Base-by-base conservation (phyloP, 2,329 filamentous ascomycete genomes). In the Paraconiothyrium brasiliense region DNA sequence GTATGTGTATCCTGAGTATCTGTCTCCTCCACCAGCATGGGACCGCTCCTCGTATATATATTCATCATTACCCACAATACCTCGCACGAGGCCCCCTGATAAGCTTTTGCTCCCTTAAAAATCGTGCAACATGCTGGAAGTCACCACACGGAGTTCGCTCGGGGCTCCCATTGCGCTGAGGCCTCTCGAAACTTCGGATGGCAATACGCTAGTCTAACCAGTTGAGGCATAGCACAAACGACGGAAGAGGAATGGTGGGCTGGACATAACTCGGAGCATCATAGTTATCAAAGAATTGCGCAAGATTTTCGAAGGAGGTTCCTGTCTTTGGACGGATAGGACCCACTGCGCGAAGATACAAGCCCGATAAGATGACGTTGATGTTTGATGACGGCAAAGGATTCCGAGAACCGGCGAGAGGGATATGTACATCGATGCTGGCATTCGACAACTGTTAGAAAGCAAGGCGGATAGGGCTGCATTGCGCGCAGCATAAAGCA, bases 261-360 rank as follows among this genome's bases (percentile, higher is more conserved):
- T 47, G 60, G 60, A 58, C 34, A 62, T 55, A 62, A 55, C 50
- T 62, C 60, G 60, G 60, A 50, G 32, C 43, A 43, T 56, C 46
- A 39, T 37, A 43, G 20, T 43, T 47, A 24, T 48, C 32, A 60
- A 13, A 20, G 20, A 39, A 43, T 47, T 24, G 46, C 16, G 39
- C 37, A 32, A 16, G 46, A 50, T 57, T 50, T 50, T 57, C 47
- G 13, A 47, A 43, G 2, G 4, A 43, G 5, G 14, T 41, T 57
- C 4, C 54, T 56, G 30, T 14, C 27, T 39, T 10, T 35, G 43
- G 41, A 37, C 11, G 41, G 4, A 4, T 16, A n/a, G 27, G 43
- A 30, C 32, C 54, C 54, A 56, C 54, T 47, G 32, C 22, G 27
- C 16, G 24, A 30, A 27, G 43, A n/a, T 24, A 32, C 30, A 16